Conservation (phyloP, 31 red algal species). For the Asparagopsis taxiformis region DNA sequence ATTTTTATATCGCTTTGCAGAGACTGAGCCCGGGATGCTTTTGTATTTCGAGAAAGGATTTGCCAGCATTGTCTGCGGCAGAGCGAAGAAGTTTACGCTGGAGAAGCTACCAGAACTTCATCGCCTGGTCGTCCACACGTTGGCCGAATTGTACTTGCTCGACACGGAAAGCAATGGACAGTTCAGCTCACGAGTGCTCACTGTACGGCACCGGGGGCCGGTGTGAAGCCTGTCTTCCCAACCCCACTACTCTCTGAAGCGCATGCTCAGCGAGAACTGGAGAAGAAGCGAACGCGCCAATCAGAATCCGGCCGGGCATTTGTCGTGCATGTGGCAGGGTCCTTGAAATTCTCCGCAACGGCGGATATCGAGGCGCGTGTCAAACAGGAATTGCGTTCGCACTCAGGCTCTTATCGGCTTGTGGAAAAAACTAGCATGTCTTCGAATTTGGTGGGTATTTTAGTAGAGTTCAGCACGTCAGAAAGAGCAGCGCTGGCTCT, state of each 20-base stretch:
- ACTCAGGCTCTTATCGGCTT: conserved; percentile 28
- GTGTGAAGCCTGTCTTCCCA: conserved; percentile 50
- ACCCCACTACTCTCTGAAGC: conserved; percentile 44
- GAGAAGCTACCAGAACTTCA: conserved; percentile 43
- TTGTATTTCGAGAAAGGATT: conserved; percentile 48
- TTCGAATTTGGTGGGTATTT: conserved; percentile 28
- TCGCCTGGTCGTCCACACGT: conserved; percentile 50
- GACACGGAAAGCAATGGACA: conserved; percentile 29
- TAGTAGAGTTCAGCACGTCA: conserved; percentile 42
- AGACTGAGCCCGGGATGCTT: conserved; percentile 31
- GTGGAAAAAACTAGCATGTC: conserved; percentile 17
- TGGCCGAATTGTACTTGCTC: conserved; percentile 41
- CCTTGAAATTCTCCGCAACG: not conserved
- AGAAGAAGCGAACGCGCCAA: conserved; percentile 5
- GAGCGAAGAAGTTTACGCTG: conserved; percentile 28
- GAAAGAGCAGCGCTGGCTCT: conserved; percentile 17
- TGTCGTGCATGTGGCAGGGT: conserved; percentile 15
- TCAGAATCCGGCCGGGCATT: conserved; percentile 20
- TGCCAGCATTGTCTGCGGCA: conserved; percentile 35
- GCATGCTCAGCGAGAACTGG: conserved; percentile 4
- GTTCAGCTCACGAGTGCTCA: not conserved
- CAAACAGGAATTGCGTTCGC: conserved; percentile 8
- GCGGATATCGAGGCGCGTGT: conserved; percentile 18
- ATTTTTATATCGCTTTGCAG: conserved; percentile 55
- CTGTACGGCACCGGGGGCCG: conserved; percentile 44